Base-by-base conservation (phyloP, 768 basidiomycete species). In the Hypholoma sublateritium region DNA sequence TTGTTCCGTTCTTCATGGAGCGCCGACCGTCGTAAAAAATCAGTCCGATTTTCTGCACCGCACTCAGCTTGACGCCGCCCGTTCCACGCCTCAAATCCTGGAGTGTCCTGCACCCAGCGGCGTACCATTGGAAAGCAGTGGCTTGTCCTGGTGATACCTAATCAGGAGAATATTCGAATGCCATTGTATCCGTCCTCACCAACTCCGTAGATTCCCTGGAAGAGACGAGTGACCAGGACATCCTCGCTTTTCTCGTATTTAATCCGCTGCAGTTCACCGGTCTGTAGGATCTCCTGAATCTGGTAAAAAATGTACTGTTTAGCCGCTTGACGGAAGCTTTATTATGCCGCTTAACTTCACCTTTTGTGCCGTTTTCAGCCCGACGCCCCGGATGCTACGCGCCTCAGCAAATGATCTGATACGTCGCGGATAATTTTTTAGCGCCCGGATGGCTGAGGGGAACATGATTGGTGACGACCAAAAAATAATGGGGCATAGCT, bases 131-230 rank as follows among this genome's bases (percentile, higher is more conserved):
- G 57, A 79, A 80, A 1, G 94, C 91, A 42, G 78, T 87, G 9
- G 74, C 70, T 53, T 77, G 80, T 12, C 93, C 89, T 90, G 52
- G 22, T 16, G 5, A 16, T 25, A 32, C 11, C 50, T 12, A 41
- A 37, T 22, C 4, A 43, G 25, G 42, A 28, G 44, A 34, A 48
- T 19, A 13, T 32, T 32, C 9, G 28, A 24, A 45, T 6, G 42
- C 19, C 17, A 22, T 12, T 14, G 39, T 39, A 3, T n/a, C 19
- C 19, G 21, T 25, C 54, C 87, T 58, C 58, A 85, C 93, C 94
- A 56, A 95, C 91, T 32, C 91, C 93, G 64, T 95, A 95, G 42
- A 97, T 88, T 7, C 90, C 89, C 53, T 82, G 81, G 65, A 96
- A 95, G 9, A 85, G 45, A 21, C 76, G 72, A 2, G 80, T 77